Percentiles rank a stretch among this genome's conserved stretches.
Conservation (phyloP, 495 filamentous ascomycete species). For the Trichoderma gamsii region DNA sequence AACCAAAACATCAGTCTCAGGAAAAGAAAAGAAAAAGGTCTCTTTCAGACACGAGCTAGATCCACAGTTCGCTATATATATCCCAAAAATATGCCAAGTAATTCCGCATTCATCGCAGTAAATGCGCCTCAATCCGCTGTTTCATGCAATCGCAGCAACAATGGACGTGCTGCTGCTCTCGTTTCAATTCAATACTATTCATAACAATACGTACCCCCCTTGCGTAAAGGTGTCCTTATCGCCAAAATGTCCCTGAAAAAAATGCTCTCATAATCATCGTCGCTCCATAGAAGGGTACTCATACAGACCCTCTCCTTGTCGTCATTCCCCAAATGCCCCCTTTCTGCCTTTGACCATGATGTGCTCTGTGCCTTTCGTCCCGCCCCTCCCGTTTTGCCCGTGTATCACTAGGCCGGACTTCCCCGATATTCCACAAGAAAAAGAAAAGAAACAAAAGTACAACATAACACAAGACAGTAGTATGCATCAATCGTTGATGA, state of each 20-base stretch:
- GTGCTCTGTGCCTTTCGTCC: not conserved
- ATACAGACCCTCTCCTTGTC: no score
- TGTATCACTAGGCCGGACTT: not conserved
- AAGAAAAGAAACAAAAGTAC: not conserved
- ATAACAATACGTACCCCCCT: not conserved
- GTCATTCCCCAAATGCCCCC: not conserved
- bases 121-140: conserved; percentile 4
- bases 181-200: not conserved
- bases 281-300: not conserved
- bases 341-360: not conserved
- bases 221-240: not conserved
- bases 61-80: not conserved
- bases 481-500: conserved; percentile 6
- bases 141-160: not conserved
- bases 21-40: not conserved
- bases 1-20: no score
- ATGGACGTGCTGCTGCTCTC: conserved; percentile 1
- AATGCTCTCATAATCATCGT: not conserved
- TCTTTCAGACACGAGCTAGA: not conserved
- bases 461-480: not conserved
- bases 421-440: not conserved
- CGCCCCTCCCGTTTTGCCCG: not conserved
- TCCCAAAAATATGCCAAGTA: not conserved
- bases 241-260: not conserved
- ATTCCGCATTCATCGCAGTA: not conserved